These are phyloP conservation scores for Solanum rostratum DNA, from an alignment of 257 asterid species.

Conservation along the genomic window DNA sequence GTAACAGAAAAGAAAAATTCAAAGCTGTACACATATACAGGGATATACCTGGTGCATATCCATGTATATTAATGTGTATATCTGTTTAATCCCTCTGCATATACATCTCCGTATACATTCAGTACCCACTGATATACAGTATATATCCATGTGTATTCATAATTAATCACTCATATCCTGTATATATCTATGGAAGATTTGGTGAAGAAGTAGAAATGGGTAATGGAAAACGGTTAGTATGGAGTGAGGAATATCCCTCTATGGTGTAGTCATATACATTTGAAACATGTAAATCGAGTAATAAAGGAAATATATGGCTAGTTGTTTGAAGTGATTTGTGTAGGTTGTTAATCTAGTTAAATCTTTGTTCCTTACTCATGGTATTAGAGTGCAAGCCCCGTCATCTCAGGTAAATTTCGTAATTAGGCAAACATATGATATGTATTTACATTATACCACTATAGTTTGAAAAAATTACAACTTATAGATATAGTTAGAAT, in stretches of 20 bases:
- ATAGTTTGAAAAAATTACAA: no score
- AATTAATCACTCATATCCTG: neutral
- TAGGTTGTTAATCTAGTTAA: neutral
- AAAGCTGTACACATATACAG: neutral
- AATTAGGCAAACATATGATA: no score
- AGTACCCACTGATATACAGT: no score
- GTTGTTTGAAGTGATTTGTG: neutral
- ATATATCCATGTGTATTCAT: no score
- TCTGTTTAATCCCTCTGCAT: no score
- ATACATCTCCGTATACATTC: no score
- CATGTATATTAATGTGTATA: neutral
- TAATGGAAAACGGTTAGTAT: neutral
- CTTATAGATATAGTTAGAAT: no score
- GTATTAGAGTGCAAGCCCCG: no score
- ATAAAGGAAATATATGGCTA: neutral
- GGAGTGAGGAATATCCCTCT: neutral
- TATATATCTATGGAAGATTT: neutral
- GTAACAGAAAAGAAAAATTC: neutral
- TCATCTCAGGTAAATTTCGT: no score
- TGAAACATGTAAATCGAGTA: neutral
- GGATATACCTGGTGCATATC: neutral
- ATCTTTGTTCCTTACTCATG: no score
- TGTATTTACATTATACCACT: no score
- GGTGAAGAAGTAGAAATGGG: neutral
- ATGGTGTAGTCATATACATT: neutral